Base-by-base conservation (phyloP, 176 grass and related monocot species). In the Aegilops sharonensis region DNA sequence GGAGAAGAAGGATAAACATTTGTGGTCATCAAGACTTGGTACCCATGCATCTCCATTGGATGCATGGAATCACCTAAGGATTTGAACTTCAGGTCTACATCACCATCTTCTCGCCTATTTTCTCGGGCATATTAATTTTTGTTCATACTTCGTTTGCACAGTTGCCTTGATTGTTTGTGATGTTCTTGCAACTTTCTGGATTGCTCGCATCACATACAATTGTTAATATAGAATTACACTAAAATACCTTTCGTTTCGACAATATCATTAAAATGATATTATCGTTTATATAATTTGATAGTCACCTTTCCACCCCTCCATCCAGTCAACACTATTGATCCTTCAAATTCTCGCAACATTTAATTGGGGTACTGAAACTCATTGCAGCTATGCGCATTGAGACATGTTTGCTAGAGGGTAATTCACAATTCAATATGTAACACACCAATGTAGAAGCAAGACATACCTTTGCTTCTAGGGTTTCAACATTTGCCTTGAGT, bases 391-490 rank as follows among this genome's bases (percentile, higher is more conserved):
- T 15, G 18, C 11, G 5, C 35, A 13, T 68, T 32, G 6, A 67
- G 8, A 13, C 63, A 34, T 13, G 11, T 72, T 9, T 35, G 20
- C 29, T 18, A 64, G 6, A 20, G 5, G 56, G 13, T 1, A 45
- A 30, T 66, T 57, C 5, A 23, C 3, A 56, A 57, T 63, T 30
- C 24, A 40, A 3, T 18, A 1, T 27, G 14, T 2, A 75, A 5
- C 6, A 5, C 48, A 50, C 50, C 5, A 43, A 52, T 18, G 21
- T 64, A n/a, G 4, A 64, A 45, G 29, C 67, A 25, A 56, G 40
- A 20, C 64, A 60, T 91, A 98, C 95, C 91, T 90, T 93, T 34
- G 89, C 68, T 86, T 84, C 85, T 77, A 95, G 72, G 39, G 87
- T 91, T 63, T 93, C 91, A 10, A 93, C 81, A 40, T 93, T 78